phyloP scores from a whole-genome alignment of 805 yeast species.

The Cyberlindnera bimundalis region DNA sequence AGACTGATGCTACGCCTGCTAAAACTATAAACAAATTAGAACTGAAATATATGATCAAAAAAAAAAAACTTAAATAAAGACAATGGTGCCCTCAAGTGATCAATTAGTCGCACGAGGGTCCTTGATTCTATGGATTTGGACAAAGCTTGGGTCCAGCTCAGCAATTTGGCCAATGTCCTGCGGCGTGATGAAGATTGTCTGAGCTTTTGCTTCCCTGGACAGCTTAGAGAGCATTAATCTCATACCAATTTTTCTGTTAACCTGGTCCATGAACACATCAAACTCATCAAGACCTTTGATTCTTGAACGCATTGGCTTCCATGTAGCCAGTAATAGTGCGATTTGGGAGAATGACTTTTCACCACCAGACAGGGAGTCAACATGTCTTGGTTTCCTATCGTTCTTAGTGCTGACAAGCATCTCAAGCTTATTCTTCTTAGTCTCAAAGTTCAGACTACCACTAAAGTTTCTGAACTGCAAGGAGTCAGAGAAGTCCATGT shows the following conservation, averaged over 20 bases:
- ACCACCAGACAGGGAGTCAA: slow-evolving; percentile 91
- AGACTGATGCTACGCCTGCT: no score
- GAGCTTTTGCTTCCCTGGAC: slow-evolving; percentile 61
- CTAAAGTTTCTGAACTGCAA: slow-evolving; percentile 65
- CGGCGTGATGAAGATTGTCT: slow-evolving; percentile 91
- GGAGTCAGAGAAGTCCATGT: slow-evolving; percentile 54
- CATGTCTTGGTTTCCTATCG: slow-evolving; percentile 58
- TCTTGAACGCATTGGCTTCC: slow-evolving; percentile 89
- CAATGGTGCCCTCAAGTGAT: no score
- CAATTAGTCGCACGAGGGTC: slow-evolving; percentile 38
- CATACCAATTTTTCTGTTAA: slow-evolving; percentile 79
- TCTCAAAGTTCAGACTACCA: slow-evolving; percentile 69
- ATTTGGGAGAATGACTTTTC: slow-evolving; percentile 94
- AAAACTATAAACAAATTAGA: no score
- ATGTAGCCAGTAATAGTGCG: slow-evolving; percentile 79
- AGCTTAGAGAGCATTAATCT: slow-evolving; percentile 68
- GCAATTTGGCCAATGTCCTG: slow-evolving; percentile 72
- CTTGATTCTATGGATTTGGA: slow-evolving; percentile 59
- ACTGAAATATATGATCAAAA: neutral
- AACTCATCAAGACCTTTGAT: slow-evolving; percentile 92
- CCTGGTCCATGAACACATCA: slow-evolving; percentile 97
- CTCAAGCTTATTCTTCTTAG: slow-evolving; percentile 44
- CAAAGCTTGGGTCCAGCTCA: slow-evolving; percentile 57
- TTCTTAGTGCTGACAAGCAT: slow-evolving; percentile 61
- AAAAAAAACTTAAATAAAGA: neutral